Evolutionary conservation across 495 filamentous ascomycete species (phyloP).

Genomic region (Aspergillus steynii): DNA sequence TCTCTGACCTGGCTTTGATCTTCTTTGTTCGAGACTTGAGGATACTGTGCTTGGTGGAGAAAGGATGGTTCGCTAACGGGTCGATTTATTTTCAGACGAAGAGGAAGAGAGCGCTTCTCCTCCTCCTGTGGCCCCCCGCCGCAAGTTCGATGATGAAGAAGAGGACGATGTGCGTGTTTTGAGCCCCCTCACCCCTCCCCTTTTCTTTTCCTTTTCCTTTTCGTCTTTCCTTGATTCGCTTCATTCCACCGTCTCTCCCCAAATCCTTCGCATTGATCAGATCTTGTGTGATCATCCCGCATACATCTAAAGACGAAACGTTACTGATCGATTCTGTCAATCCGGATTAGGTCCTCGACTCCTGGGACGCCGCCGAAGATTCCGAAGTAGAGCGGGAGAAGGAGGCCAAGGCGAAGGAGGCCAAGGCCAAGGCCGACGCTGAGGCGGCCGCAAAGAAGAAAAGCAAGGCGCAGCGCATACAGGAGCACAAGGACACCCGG

Average conservation of each 20-base stretch:
- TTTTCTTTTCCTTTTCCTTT: background rate
- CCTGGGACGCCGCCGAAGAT: constrained; percentile 97
- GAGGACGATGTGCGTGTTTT: constrained; percentile 73
- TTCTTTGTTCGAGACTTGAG: background rate
- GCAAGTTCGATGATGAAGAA: constrained; percentile 89
- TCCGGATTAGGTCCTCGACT: constrained; percentile 75
- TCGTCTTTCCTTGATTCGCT: background rate
- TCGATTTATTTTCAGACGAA: constrained; percentile 51
- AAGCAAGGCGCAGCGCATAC: constrained; percentile 82
- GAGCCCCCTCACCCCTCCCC: background rate
- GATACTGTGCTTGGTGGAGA: background rate
- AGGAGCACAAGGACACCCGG: constrained; percentile 62
- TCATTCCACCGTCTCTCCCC: background rate
- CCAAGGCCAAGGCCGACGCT: constrained; percentile 84
- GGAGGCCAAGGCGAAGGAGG: constrained; percentile 79
- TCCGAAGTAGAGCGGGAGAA: constrained; percentile 96
- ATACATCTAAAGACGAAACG: background rate
- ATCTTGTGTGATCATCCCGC: background rate
- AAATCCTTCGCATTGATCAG: background rate
- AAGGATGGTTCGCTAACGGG: background rate
- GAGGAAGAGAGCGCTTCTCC: constrained; percentile 66
- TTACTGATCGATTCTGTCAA: background rate
- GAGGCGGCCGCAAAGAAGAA: constrained; percentile 95
- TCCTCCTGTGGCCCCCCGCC: constrained; percentile 59
- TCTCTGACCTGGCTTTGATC: constrained; percentile 15